Evolutionary conservation across 148 eudicot species (phyloP), one percentile per base, ranked within the genome.

Genomic region (Polygonum maritimum): DNA sequence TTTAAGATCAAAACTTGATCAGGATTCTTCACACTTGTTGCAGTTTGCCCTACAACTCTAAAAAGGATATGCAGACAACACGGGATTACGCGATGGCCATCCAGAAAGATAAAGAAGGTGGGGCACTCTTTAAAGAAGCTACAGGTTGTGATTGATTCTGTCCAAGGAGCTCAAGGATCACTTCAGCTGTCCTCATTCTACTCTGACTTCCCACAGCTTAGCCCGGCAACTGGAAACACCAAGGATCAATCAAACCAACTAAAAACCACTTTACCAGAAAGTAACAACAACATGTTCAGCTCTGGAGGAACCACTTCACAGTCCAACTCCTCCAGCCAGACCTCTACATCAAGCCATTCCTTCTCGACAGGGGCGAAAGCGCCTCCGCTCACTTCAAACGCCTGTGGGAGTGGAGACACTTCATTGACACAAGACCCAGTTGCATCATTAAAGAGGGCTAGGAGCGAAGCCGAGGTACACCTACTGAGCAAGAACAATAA

Each of bases 31-130:
- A 11, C 16, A 11, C 74, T 69, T 48, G 63, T 73, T 87, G 83
- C 85, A 95, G 98, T 95, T 78, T 92, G 98, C 82, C 97, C 97
- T 8, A 92, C 98, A 35, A 95, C 98, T 45, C 82, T 95, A 87
- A 95, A 95, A 84, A 88, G 98, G 82, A 95, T 95, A 81, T 95
- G 98, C 79, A 88, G 98, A 79, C 96, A 95, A 74, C 96, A 90
- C 38, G 97, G 98, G 40, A 95, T 95, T 54, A 85, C 88, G n/a
- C 84, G 98, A 69, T 95, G 98, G 98, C 98, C 98, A 74, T 95
- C 98, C n/a, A 76, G 97, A 79, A 95, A 95, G 90, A 89, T 92
- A 82, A 92, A 92, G 87, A 95, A 95, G 81, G 97, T 92, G 44
- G 93, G 90, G 10, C 97, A 93, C 84, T 93, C 98, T 2, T 78